Evolutionary conservation across 352 stramenopile species (phyloP).

Genomic region (Aphanomyces stellatus): DNA sequence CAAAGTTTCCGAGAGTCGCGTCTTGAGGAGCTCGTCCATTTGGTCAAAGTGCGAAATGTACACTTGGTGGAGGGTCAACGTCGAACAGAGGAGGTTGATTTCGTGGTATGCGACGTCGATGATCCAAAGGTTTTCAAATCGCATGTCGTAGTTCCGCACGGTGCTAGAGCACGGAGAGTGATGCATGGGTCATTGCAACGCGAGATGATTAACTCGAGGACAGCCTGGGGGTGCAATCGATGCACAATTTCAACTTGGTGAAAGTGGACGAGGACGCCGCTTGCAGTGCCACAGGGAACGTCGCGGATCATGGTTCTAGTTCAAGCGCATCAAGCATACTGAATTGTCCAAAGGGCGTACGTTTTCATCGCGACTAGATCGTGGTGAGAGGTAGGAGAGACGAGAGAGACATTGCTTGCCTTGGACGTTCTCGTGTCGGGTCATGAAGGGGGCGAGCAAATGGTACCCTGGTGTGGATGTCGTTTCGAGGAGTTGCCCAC

Average conservation of each 20-base stretch:
- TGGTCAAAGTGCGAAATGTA: conserved; percentile 1
- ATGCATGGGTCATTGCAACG: background rate
- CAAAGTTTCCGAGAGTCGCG: background rate
- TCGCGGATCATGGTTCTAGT: background rate
- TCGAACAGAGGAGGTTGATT: background rate
- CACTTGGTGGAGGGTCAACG: background rate
- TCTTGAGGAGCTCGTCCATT: background rate
- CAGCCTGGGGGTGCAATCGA: background rate
- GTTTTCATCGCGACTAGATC: background rate
- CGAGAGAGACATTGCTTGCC: background rate
- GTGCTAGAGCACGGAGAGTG: background rate
- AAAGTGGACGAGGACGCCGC: background rate
- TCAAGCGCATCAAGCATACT: too few relatives aligned
- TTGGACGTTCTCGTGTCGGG: background rate
- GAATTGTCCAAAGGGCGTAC: background rate
- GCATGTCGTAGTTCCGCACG: background rate
- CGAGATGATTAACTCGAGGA: background rate
- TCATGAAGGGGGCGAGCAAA: background rate
- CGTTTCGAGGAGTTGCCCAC: background rate
- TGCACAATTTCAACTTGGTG: background rate
- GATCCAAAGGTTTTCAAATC: background rate
- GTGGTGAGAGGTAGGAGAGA: background rate
- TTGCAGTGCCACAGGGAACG: background rate
- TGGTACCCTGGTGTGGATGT: background rate
- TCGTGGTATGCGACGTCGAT: background rate